Percentiles rank a stretch among this genome's conserved stretches.
phyloP scores from a whole-genome alignment of 768 basidiomycete genomes.

The Leccinum aurantiacum region DNA sequence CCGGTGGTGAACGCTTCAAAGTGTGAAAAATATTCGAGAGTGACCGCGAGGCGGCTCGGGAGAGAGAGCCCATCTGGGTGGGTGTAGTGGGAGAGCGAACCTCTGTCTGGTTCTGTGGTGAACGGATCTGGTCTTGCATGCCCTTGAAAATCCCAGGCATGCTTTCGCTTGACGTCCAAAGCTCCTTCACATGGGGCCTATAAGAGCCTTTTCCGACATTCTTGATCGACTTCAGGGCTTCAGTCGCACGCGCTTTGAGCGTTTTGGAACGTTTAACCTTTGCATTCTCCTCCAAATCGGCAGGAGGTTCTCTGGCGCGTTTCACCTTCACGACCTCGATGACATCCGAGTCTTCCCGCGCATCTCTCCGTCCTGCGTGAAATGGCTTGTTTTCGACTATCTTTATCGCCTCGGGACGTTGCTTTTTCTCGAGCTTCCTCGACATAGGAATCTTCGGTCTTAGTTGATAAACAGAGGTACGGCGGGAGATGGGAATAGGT shows the following conservation, averaged over 20 bases:
- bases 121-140: constrained; percentile 23
- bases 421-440: constrained; percentile 32
- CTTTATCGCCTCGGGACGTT: constrained; percentile 28
- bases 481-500: constrained; percentile 5
- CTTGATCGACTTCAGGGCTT: constrained; percentile 47
- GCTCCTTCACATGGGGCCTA: constrained; percentile 42
- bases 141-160: constrained; percentile 29
- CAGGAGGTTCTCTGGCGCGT: constrained; percentile 31
- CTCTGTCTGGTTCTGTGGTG: constrained; percentile 16
- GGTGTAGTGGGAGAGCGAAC: constrained; percentile 14
- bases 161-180: constrained; percentile 32
- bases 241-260: constrained; percentile 47
- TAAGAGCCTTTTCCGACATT: constrained; percentile 38
- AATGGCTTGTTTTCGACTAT: constrained; percentile 26
- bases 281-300: constrained; percentile 26
- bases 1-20: constrained; percentile 30
- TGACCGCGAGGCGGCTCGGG: constrained; percentile 31
- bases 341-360: constrained; percentile 52
- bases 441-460: constrained; percentile 9
- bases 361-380: constrained; percentile 25
- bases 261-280: constrained; percentile 39
- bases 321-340: constrained; percentile 61
- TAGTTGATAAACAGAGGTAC: constrained; percentile 8
- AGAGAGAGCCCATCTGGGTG: constrained; percentile 28
- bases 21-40: constrained; percentile 31